phyloP scores from a whole-genome alignment of 768 basidiomycete species.

The Lyophyllum semitale region DNA sequence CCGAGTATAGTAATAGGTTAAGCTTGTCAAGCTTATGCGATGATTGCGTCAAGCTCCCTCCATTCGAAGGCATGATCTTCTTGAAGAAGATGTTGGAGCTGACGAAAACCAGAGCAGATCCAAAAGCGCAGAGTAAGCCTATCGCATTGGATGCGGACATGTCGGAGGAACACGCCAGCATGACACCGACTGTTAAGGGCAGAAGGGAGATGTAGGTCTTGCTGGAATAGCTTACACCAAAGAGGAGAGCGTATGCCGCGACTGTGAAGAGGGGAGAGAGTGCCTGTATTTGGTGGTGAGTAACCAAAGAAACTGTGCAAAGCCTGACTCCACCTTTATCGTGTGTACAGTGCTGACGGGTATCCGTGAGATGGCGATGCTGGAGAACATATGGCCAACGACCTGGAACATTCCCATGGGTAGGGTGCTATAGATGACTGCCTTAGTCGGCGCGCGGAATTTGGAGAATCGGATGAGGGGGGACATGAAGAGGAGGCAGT shows the following conservation, averaged over 20 bases:
- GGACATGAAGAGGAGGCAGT: slow-evolving; percentile 84
- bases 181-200: slow-evolving; percentile 95
- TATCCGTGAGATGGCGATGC: slow-evolving; percentile 94
- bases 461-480: slow-evolving; percentile 67
- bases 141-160: slow-evolving; percentile 81
- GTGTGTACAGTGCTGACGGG: slow-evolving; percentile 98
- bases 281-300: slow-evolving; percentile 53
- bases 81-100: slow-evolving; percentile 99
- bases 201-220: slow-evolving; percentile 91
- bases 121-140: slow-evolving; percentile 94
- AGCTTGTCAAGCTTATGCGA: slow-evolving; percentile 93
- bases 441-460: slow-evolving; percentile 68
- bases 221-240: slow-evolving; percentile 89
- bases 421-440: slow-evolving; percentile 76
- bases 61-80: slow-evolving; percentile 86
- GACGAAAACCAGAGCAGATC: slow-evolving; percentile 95
- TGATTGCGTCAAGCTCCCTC: slow-evolving; percentile 37
- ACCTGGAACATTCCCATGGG: slow-evolving; percentile 99
- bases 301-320: not conserved
- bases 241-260: slow-evolving; percentile 89
- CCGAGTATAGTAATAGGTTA: slow-evolving; percentile 93
- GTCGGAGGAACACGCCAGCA: slow-evolving; percentile 96
- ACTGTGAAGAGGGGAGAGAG: slow-evolving; percentile 97
- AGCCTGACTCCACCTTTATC: slow-evolving; percentile 75
- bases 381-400: slow-evolving; percentile 96